Percentiles rank a stretch among this genome's conserved stretches.
Conservation (phyloP, 139 green algal species). For the Micractinium conductrix region DNA sequence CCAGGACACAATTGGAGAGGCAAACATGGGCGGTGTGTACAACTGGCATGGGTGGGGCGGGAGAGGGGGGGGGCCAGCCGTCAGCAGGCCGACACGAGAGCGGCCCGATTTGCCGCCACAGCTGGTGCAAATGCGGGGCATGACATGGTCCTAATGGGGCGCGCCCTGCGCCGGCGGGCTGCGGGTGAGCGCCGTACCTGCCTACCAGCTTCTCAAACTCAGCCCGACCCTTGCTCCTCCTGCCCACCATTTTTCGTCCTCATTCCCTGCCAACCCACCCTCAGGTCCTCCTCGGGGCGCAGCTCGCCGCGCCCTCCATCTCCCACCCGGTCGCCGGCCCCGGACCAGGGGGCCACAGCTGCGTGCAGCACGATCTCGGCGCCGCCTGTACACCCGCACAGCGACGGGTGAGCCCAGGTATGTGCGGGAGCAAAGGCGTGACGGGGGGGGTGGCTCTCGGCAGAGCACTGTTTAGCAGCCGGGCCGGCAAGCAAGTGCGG, state of each 20-base stretch:
- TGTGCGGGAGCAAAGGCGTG: too few species aligned
- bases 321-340: background rate
- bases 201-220: too few species aligned
- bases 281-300: background rate
- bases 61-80: background rate
- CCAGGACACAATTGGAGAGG: constrained; percentile 18
- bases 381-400: background rate
- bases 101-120: too few species aligned
- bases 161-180: too few species aligned
- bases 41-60: background rate
- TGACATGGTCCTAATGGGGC: too few species aligned
- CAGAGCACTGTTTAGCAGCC: too few species aligned
- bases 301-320: background rate
- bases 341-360: constrained; percentile 3
- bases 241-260: background rate
- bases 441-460: too few species aligned
- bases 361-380: background rate
- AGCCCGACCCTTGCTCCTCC: too few species aligned
- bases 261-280: background rate
- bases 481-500: too few species aligned
- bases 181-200: too few species aligned
- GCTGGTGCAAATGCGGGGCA: background rate
- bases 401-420: too few species aligned
- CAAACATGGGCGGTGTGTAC: constrained; percentile 1
- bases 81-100: too few species aligned